Conservation (phyloP, 106 monocot species). For the Allium fistulosum region DNA sequence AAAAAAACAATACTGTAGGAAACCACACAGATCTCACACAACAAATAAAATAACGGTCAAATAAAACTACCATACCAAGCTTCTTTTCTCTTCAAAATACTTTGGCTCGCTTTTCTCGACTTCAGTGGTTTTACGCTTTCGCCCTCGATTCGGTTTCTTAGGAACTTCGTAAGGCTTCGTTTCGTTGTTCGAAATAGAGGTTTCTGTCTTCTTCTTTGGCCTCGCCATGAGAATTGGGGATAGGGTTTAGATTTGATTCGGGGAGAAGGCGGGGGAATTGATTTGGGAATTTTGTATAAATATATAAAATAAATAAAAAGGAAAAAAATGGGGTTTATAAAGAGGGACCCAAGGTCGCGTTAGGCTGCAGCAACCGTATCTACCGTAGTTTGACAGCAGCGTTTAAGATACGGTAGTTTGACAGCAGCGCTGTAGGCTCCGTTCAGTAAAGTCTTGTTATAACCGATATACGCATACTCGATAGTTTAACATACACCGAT, state of each 20-base stretch:
- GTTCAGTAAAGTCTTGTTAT: too few relatives aligned
- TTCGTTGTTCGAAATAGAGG: conserved; percentile 9
- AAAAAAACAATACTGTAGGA: neutral
- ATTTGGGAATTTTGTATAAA: too few relatives aligned
- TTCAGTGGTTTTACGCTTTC: conserved; percentile 13
- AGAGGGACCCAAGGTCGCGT: neutral
- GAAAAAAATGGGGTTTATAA: neutral
- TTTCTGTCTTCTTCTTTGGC: conserved; percentile 9
- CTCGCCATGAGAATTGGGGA: neutral
- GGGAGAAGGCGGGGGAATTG: too few relatives aligned
- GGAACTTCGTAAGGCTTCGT: conserved; percentile 3
- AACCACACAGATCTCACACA: neutral
- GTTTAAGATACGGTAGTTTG: too few relatives aligned
- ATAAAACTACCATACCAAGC: conserved; percentile 27
- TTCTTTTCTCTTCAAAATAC: conserved; percentile 56
- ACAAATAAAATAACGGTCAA: too few relatives aligned
- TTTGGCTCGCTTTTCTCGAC: conserved; percentile 26
- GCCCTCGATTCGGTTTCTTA: conserved; percentile 16
- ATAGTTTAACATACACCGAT: too few relatives aligned
- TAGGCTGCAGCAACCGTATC: too few relatives aligned
- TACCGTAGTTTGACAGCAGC: neutral
- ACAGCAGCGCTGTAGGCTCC: too few relatives aligned
- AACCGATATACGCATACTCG: too few relatives aligned
- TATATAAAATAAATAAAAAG: neutral
- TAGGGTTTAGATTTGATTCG: neutral